Percentiles rank a stretch among this genome's conserved stretches.
phyloP scores from a whole-genome alignment of 1,284 basidiomycete genomes.

The Prillingera fragicola region DNA sequence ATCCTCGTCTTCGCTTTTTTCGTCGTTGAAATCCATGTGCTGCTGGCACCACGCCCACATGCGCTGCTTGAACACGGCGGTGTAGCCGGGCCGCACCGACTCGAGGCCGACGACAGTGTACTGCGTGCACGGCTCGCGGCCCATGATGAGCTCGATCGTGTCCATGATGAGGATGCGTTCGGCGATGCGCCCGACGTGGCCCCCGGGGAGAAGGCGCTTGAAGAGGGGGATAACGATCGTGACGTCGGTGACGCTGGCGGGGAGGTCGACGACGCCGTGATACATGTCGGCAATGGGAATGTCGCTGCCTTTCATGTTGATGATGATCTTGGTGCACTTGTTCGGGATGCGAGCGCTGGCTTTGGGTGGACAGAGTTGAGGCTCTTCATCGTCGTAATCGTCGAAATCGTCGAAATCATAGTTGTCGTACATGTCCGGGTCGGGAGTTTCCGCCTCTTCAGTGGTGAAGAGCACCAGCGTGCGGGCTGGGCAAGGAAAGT shows the following conservation, averaged over 20 bases:
- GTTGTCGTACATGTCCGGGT: too few relatives aligned
- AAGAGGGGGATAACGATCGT: not conserved
- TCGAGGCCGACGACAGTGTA: too few relatives aligned
- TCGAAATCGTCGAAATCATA: too few relatives aligned
- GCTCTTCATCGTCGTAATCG: not conserved
- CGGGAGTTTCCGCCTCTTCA: too few relatives aligned
- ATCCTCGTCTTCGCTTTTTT: too few relatives aligned
- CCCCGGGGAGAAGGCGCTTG: too few relatives aligned
- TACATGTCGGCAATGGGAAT: not conserved
- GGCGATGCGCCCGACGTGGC: not conserved
- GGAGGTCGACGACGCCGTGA: not conserved
- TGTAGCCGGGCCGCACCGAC: too few relatives aligned
- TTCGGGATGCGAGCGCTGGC: not conserved
- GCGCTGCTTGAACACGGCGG: too few relatives aligned
- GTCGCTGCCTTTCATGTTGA: slow-evolving; percentile 2
- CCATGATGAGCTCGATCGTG: slow-evolving; percentile 2
- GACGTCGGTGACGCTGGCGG: not conserved
- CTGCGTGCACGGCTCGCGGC: too few relatives aligned
- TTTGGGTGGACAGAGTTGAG: not conserved
- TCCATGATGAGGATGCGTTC: not conserved
- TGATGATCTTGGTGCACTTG: not conserved
- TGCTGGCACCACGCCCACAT: too few relatives aligned
- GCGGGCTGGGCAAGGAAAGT: not conserved
- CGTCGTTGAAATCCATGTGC: too few relatives aligned
- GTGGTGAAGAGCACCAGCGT: not conserved